Base-by-base conservation (phyloP, 352 stramenopile genomes). In the Pythium guiyangense region DNA sequence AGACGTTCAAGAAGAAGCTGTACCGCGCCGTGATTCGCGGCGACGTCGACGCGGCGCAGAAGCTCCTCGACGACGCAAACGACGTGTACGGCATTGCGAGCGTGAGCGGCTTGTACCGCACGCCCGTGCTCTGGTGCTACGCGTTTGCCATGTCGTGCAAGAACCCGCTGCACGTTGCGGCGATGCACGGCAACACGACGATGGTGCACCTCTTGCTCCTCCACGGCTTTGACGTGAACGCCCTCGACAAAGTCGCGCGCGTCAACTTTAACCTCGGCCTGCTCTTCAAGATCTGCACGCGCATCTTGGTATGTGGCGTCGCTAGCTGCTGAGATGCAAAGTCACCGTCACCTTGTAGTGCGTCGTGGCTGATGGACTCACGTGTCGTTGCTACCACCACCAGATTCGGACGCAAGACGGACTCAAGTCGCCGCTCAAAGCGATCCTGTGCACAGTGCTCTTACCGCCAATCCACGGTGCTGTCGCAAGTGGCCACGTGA, bases 261-360 rank as follows among this genome's bases (percentile, higher is more conserved):
- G 77, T 91, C 17, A 90, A 90, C 54, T 91, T 93, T 26, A 93
- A 91, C 26, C 62, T 90, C 20, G 77, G 76, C 0, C 52, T 90
- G 15, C 54, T 89, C 6, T 92, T 90, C 64, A 86, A 89, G 57
- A 71, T 86, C 48, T 68, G 71, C 54, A 88, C 71, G 44, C 75
- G 79, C 5, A 63, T 88, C 49, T 45, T 88, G 50, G 71, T 87
- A 78, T 48, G 66, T 58, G 3, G 11, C 12, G 42, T n/a, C 44
- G 37, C 3, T 26, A 18, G 14, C 2, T 45, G 22, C 22, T 22
- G 0, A 22, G 22, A 22, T 1, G 22, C 22, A 1, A 1, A 22
- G 22, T 1, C 22, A 22, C 22, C 22, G 6, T 8, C 9, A 4
- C 8, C 8, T 10, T 4, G 0, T 37, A 37, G 8, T 37, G 37